Percentiles rank a stretch among this genome's conserved stretches.
Conservation (phyloP, 2,329 filamentous ascomycete genomes). For the Trichoderma afroharzianum region DNA sequence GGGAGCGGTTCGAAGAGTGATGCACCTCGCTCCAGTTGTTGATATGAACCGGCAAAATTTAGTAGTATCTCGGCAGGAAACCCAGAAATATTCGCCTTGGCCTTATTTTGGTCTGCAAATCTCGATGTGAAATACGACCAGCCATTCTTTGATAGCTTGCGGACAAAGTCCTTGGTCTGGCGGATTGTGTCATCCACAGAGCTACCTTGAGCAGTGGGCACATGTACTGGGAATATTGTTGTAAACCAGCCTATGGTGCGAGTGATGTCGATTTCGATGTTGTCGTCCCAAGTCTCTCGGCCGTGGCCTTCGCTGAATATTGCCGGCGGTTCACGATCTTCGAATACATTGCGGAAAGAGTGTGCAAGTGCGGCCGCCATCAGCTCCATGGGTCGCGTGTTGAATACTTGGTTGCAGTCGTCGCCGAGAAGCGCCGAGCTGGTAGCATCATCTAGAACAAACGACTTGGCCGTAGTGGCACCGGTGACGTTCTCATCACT, state of each 20-base stretch:
- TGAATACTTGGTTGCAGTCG: conserved; percentile 10
- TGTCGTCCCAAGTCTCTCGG: conserved; percentile 29
- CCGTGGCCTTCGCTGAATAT: conserved; percentile 34
- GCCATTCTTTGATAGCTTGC: conserved; percentile 20
- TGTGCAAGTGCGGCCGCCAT: conserved; percentile 24
- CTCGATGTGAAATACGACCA: conserved; percentile 23
- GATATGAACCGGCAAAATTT: conserved; percentile 23
- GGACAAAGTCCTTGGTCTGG: conserved; percentile 23
- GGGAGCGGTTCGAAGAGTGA: background rate
- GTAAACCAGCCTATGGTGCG: conserved; percentile 37
- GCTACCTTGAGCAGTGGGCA: background rate
- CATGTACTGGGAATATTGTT: conserved; percentile 28
- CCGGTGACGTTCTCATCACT: background rate
- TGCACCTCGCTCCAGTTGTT: conserved; percentile 4
- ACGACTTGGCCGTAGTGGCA: background rate
- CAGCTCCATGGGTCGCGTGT: conserved; percentile 17
- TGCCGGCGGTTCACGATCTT: conserved; percentile 24
- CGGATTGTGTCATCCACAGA: conserved; percentile 17
- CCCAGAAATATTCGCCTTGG: conserved; percentile 29
- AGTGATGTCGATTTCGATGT: conserved; percentile 26
- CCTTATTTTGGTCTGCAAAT: conserved; percentile 22
- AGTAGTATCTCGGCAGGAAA: conserved; percentile 31
- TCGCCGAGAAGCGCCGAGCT: conserved; percentile 4
- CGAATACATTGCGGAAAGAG: conserved; percentile 27
- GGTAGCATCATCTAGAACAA: conserved; percentile 2